Evolutionary conservation across 2,329 filamentous ascomycete species (phyloP).

Genomic region (Drechslera avenae): DNA sequence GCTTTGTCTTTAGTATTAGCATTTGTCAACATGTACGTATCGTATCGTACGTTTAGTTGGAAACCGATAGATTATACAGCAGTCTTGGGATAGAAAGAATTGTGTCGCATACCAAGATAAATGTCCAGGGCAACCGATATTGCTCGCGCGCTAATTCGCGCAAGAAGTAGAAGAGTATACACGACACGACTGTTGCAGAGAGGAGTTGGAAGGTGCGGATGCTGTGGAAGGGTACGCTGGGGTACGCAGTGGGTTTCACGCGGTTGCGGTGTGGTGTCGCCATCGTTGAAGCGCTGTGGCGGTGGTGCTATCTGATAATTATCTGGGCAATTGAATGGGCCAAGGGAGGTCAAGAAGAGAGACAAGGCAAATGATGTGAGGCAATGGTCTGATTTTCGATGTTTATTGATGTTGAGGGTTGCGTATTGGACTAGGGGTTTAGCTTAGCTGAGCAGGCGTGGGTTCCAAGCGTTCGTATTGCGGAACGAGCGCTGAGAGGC

Average conservation of each 20-base stretch:
- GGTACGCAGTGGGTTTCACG: slow-evolving; percentile 52
- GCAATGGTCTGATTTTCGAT: too few species aligned
- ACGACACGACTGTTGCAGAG: slow-evolving; percentile 56
- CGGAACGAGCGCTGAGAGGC: too few species aligned
- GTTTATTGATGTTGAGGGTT: too few species aligned
- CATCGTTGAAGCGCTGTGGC: background rate
- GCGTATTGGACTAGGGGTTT: too few species aligned
- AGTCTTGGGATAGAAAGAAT: too few species aligned
- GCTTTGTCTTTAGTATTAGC: slow-evolving; percentile 45
- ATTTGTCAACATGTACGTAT: background rate
- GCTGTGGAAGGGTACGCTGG: slow-evolving; percentile 50
- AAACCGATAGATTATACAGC: background rate
- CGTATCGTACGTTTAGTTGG: background rate
- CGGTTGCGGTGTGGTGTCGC: slow-evolving; percentile 28
- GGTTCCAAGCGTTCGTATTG: too few species aligned
- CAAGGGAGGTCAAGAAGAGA: too few species aligned
- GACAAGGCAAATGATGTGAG: too few species aligned
- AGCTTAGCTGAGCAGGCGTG: too few species aligned
- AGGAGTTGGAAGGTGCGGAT: slow-evolving; percentile 51
- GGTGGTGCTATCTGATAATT: background rate
- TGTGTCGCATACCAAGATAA: slow-evolving; percentile 57
- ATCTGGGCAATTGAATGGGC: too few species aligned
- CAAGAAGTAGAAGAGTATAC: slow-evolving; percentile 62
- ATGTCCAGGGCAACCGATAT: slow-evolving; percentile 63
- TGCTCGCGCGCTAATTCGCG: slow-evolving; percentile 58